A percentile compares a stretch with the other conserved stretches of the same genome.
Evolutionary conservation across 2,329 filamentous ascomycete species (phyloP).

Genomic region (Penicillium thymicola): DNA sequence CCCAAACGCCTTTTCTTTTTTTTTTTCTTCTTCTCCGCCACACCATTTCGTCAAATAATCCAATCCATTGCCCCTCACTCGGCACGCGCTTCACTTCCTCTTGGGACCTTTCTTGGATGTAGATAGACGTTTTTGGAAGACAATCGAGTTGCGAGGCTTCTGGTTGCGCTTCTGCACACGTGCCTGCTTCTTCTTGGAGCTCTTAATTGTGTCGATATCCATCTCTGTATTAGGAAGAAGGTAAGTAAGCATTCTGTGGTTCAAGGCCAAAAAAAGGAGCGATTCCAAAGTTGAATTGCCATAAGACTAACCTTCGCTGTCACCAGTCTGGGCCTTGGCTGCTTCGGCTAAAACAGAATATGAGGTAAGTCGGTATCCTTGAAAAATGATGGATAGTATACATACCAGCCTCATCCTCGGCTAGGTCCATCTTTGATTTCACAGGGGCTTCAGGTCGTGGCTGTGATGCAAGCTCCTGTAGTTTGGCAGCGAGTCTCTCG

Average conservation of each 20-base stretch:
- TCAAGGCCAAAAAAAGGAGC: background rate
- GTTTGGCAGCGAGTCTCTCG: slow-evolving; percentile 79
- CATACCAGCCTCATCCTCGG: slow-evolving; percentile 27
- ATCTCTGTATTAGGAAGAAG: slow-evolving; percentile 29
- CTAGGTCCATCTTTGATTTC: slow-evolving; percentile 33
- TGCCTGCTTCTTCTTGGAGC: slow-evolving; percentile 28
- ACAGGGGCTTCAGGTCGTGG: slow-evolving; percentile 62
- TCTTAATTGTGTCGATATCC: slow-evolving; percentile 38
- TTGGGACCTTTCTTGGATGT: slow-evolving; percentile 32
- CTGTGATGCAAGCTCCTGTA: slow-evolving; percentile 74
- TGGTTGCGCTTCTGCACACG: slow-evolving; percentile 41
- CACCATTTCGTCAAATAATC: background rate
- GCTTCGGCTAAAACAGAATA: slow-evolving; percentile 10
- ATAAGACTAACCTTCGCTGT: slow-evolving; percentile 21
- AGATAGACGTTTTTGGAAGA: slow-evolving; percentile 35
- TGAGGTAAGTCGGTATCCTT: background rate
- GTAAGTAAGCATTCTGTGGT: slow-evolving; percentile 3
- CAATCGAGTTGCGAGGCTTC: slow-evolving; percentile 38
- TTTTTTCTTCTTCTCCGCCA: background rate
- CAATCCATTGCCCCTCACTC: background rate
- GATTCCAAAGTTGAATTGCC: background rate
- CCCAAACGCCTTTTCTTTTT: slow-evolving; percentile 14
- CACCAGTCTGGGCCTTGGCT: slow-evolving; percentile 16
- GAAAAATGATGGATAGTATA: background rate
- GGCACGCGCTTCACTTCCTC: slow-evolving; percentile 26